Evolutionary conservation across 164 flowering plant species (phyloP).

Genomic region (Aristolochia fimbriata): DNA sequence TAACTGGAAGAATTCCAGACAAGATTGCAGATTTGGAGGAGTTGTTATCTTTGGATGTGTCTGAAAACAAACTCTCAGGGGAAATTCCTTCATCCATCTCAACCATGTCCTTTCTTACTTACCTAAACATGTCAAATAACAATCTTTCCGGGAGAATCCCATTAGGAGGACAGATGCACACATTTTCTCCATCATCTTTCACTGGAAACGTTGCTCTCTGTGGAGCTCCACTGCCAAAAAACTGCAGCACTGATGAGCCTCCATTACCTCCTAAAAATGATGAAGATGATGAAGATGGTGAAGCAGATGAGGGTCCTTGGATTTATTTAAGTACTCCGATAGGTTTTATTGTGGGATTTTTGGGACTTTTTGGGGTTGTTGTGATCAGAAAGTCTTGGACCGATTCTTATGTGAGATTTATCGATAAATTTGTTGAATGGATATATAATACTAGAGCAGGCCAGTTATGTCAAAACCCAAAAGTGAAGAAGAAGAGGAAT

Average conservation of each 20-base stretch:
- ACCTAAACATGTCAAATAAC: conserved; percentile 35
- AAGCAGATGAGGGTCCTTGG: too few relatives aligned
- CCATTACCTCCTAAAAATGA: too few relatives aligned
- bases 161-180: conserved; percentile 15
- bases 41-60: conserved; percentile 38
- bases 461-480: too few relatives aligned
- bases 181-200: conserved; percentile 5
- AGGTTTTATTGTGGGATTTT: background rate
- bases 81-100: conserved; percentile 31
- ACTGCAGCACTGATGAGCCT: too few relatives aligned
- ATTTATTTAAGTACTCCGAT: too few relatives aligned
- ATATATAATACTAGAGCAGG: too few relatives aligned
- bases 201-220: background rate
- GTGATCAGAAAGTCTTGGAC: background rate
- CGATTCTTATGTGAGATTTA: conserved; percentile 20
- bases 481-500: too few relatives aligned
- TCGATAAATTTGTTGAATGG: conserved; percentile 16
- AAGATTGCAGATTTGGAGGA: conserved; percentile 17
- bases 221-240: background rate
- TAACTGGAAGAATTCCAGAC: conserved; percentile 25
- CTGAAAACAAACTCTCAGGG: conserved; percentile 35
- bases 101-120: conserved; percentile 16
- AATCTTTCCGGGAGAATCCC: conserved; percentile 37
- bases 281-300: too few relatives aligned
- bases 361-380: background rate